phyloP scores from a whole-genome alignment of 1,284 basidiomycete genomes.

The Microstroma glucosiphilum region DNA sequence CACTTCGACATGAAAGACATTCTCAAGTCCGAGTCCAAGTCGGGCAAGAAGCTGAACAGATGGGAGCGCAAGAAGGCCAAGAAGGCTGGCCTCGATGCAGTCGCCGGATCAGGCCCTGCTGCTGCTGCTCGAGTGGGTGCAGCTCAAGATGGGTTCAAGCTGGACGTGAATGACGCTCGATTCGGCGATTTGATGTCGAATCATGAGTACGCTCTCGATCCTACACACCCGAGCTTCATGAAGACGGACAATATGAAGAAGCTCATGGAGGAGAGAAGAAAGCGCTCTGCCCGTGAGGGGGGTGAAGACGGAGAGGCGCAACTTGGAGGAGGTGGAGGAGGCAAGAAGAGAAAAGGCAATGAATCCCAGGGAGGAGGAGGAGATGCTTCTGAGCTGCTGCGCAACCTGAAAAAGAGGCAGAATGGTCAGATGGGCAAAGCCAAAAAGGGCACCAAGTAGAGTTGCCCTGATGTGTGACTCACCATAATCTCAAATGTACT shows the following conservation, averaged over 20 bases:
- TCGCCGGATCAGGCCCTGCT: constrained; percentile 51
- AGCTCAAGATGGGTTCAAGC: constrained; percentile 58
- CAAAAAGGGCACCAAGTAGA: too few species aligned
- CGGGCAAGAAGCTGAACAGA: constrained; percentile 56
- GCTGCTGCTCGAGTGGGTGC: constrained; percentile 33
- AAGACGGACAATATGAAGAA: constrained; percentile 47
- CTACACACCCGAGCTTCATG: constrained; percentile 66
- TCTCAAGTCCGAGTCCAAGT: constrained; percentile 65
- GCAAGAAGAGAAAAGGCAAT: constrained; percentile 4
- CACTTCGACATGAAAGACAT: constrained; percentile 92
- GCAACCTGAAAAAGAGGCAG: too few species aligned
- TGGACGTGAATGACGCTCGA: constrained; percentile 80
- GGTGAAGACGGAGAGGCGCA: not conserved
- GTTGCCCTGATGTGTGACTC: too few species aligned
- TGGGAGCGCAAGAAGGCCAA: constrained; percentile 33
- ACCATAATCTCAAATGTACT: too few species aligned
- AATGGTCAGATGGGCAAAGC: too few species aligned
- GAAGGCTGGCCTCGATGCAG: constrained; percentile 25
- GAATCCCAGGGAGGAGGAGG: not conserved
- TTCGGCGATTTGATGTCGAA: constrained; percentile 76
- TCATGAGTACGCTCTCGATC: constrained; percentile 88
- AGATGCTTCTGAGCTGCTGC: too few species aligned
- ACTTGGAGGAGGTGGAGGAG: not conserved
- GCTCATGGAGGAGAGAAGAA: constrained; percentile 36
- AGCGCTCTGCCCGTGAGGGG: not conserved